Evolutionary conservation across 768 basidiomycete species (phyloP).

Genomic region (Lactifluus volemus): DNA sequence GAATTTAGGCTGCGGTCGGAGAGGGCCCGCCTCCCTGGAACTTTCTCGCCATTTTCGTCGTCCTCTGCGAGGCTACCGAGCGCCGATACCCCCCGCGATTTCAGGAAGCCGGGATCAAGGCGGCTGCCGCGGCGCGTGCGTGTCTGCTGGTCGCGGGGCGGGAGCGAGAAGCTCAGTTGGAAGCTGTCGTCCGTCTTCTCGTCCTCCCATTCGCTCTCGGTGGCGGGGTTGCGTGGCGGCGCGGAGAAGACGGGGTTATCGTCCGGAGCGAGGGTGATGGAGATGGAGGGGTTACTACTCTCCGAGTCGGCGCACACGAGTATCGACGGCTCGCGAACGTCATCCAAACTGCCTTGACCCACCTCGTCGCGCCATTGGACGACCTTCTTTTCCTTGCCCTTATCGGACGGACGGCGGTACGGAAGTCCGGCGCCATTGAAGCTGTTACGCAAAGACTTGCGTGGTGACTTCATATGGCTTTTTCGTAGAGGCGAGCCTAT

Average conservation of each 20-base stretch:
- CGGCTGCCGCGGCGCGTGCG: constrained; percentile 44
- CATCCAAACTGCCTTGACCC: constrained; percentile 74
- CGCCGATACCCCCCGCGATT: constrained; percentile 33
- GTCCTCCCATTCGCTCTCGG: constrained; percentile 88
- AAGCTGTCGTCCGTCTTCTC: constrained; percentile 78
- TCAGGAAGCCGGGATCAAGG: constrained; percentile 62
- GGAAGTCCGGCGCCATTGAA: constrained; percentile 38
- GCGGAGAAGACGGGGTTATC: constrained; percentile 25
- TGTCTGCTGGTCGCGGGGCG: constrained; percentile 16
- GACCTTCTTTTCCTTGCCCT: constrained; percentile 51
- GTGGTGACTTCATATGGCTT: constrained; percentile 30
- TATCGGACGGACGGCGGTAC: constrained; percentile 56
- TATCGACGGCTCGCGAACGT: constrained; percentile 34
- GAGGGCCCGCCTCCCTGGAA: constrained; percentile 35
- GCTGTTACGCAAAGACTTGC: constrained; percentile 30
- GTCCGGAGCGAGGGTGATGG: constrained; percentile 31
- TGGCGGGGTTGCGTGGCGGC: constrained; percentile 35
- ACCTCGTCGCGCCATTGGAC: constrained; percentile 86
- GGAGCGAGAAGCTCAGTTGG: constrained; percentile 41
- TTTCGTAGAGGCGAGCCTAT: constrained; percentile 37
- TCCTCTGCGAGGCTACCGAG: constrained; percentile 64
- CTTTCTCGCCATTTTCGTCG: constrained; percentile 42
- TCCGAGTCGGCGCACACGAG: constrained; percentile 7
- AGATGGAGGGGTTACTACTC: constrained; percentile 23
- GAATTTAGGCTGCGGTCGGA: constrained; percentile 63